phyloP scores from a whole-genome alignment of 768 basidiomycete species.

The Kwoniella bestiolae region DNA sequence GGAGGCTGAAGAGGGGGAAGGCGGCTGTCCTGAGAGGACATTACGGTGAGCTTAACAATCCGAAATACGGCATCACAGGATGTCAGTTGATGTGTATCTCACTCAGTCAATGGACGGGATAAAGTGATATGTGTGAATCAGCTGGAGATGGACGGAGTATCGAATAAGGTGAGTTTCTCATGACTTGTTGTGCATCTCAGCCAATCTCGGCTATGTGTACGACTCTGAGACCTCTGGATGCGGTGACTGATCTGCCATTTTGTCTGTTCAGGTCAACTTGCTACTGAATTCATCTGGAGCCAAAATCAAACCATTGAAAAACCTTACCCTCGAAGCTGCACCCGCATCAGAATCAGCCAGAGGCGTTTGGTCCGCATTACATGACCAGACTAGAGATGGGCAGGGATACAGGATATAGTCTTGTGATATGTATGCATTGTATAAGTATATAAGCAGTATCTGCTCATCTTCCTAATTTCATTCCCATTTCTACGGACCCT shows the following conservation, averaged over 20 bases:
- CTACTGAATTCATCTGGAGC: constrained; percentile 52
- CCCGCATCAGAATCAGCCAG: constrained; percentile 52
- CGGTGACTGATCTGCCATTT: too few relatives aligned
- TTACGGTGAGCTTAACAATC: constrained; percentile 45
- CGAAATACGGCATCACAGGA: background rate
- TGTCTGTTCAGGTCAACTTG: constrained; percentile 40
- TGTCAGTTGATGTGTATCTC: background rate
- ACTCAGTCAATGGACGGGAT: constrained; percentile 54
- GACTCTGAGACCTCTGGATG: too few relatives aligned
- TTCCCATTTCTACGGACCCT: background rate
- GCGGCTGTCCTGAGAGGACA: constrained; percentile 54
- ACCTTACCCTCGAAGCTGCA: constrained; percentile 50
- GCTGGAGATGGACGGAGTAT: constrained; percentile 48
- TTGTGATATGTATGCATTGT: constrained; percentile 12
- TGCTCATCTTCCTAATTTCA: background rate
- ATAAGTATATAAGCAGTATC: background rate
- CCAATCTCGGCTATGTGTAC: background rate
- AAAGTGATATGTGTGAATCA: constrained; percentile 57
- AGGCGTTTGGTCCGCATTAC: constrained; percentile 54
- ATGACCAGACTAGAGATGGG: constrained; percentile 34
- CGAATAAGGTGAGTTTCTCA: constrained; percentile 45
- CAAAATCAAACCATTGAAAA: constrained; percentile 54
- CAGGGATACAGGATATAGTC: constrained; percentile 48
- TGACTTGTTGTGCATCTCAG: background rate
- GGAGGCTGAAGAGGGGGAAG: constrained; percentile 46